Conservation (phyloP, 768 basidiomycete species). For the Vararia minispora region DNA sequence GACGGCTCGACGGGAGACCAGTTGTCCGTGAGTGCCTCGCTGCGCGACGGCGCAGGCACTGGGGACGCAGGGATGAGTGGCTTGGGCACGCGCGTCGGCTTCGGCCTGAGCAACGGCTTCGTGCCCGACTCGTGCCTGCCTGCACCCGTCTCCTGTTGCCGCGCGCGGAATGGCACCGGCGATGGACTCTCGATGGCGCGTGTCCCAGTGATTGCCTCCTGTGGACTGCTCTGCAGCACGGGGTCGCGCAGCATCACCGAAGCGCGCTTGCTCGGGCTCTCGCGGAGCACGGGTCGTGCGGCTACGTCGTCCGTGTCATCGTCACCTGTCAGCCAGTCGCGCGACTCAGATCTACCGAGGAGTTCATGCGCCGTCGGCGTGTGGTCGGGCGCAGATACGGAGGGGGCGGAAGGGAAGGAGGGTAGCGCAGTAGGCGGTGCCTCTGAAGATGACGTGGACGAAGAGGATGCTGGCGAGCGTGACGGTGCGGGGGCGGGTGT, state of each 20-base stretch:
- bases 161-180: no score
- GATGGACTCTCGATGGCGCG: conserved; percentile 5
- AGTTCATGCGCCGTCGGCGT: conserved; percentile 14
- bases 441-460: no score
- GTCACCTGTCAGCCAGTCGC: conserved; percentile 72
- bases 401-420: conserved; percentile 3
- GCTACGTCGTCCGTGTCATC: conserved; percentile 28
- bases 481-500: not conserved
- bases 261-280: conserved; percentile 63
- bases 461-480: conserved; percentile 1
- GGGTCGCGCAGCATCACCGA: conserved; percentile 44
- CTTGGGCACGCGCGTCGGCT: conserved; percentile 11
- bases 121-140: not conserved
- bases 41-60: conserved; percentile 15
- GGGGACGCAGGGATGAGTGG: conserved; percentile 2
- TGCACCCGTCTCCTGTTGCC: conserved; percentile 2
- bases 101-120: conserved; percentile 4
- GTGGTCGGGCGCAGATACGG: not conserved
- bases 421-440: conserved; percentile 26
- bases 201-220: conserved; percentile 14
- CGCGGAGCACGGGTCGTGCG: conserved; percentile 40
- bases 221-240: conserved; percentile 18
- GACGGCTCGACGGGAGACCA: conserved; percentile 32
- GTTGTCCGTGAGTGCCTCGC: conserved; percentile 29
- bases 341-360: conserved; percentile 23